A percentile compares a stretch with the other conserved stretches of the same genome.
Evolutionary conservation across 345 rosid species (phyloP).

Genomic region (Eucalyptus curtisii): DNA sequence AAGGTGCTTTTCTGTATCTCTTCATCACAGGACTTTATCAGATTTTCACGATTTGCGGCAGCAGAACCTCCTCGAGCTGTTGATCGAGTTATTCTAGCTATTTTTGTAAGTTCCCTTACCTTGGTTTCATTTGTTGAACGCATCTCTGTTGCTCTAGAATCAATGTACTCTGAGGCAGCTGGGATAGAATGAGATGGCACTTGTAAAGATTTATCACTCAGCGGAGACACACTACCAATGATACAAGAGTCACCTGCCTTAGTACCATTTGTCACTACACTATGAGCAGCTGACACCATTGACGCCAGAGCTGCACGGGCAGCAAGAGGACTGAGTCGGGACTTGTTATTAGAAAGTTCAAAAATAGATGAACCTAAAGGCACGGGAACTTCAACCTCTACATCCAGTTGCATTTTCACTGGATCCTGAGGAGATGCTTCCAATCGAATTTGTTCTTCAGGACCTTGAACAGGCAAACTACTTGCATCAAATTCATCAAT

Average conservation of each 20-base stretch:
- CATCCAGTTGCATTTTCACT: not conserved
- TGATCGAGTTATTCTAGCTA: conserved; percentile 3
- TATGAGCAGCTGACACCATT: not conserved
- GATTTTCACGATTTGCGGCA: not conserved
- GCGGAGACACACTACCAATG: not conserved
- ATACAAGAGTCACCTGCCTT: not conserved
- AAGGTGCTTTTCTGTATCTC: not conserved
- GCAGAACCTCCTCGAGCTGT: not conserved
- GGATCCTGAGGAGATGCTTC: not conserved
- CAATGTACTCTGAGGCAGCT: not conserved
- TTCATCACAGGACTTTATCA: not conserved
- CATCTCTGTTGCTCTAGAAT: not conserved
- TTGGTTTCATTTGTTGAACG: not conserved
- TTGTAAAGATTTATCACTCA: not conserved
- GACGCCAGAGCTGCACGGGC: conserved; percentile 18
- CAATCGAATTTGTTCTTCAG: not conserved
- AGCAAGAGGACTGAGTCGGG: conserved; percentile 13
- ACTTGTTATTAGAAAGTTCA: not conserved
- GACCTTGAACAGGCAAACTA: not conserved
- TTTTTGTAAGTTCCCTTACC: not conserved
- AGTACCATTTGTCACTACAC: not conserved
- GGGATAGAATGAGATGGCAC: not conserved
- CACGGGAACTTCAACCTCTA: not conserved
- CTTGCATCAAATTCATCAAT: not conserved
- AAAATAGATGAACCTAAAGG: not conserved